Percentiles rank a stretch among this genome's conserved stretches.
Evolutionary conservation across 2,329 filamentous ascomycete genomes (phyloP).

Genomic region (Aspergillus puulaauensis): DNA sequence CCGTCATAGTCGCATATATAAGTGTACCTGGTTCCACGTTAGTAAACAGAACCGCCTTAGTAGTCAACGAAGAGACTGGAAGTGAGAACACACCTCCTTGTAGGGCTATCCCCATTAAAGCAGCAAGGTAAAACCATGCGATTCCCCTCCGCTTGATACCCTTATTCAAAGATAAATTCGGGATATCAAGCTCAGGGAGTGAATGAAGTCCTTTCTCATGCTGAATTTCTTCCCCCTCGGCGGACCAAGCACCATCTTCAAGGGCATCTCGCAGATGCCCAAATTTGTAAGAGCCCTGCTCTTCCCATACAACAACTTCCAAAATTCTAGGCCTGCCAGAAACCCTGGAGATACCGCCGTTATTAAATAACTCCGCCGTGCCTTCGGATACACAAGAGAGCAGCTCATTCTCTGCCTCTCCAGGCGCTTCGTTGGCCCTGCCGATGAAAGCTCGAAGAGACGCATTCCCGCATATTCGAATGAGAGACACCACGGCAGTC

Average conservation of each 20-base stretch:
- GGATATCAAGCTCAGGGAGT: constrained; percentile 29
- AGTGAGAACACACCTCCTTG: constrained; percentile 27
- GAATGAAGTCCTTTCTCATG: constrained; percentile 10
- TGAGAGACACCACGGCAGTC: constrained; percentile 46
- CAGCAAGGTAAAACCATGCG: constrained; percentile 32
- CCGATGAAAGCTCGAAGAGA: constrained; percentile 48
- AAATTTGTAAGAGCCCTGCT: constrained; percentile 17
- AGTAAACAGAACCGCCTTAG: constrained; percentile 4
- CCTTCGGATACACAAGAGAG: constrained; percentile 49
- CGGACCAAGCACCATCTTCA: constrained; percentile 22
- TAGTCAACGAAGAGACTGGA: background rate
- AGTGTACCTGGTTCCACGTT: constrained; percentile 9
- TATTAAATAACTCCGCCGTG: constrained; percentile 49
- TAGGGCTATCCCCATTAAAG: constrained; percentile 25
- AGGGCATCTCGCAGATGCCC: constrained; percentile 30
- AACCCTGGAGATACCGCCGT: constrained; percentile 38
- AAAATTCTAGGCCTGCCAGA: constrained; percentile 35
- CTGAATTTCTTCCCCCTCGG: background rate
- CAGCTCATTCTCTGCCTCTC: constrained; percentile 44
- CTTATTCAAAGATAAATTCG: constrained; percentile 38
- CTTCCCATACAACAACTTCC: constrained; percentile 43
- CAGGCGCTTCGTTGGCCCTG: constrained; percentile 44
- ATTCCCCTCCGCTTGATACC: constrained; percentile 29
- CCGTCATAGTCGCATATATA: constrained; percentile 31
- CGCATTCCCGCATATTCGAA: constrained; percentile 46